phyloP scores from a whole-genome alignment of 2,329 filamentous ascomycete genomes.

The Xylaria sp. region DNA sequence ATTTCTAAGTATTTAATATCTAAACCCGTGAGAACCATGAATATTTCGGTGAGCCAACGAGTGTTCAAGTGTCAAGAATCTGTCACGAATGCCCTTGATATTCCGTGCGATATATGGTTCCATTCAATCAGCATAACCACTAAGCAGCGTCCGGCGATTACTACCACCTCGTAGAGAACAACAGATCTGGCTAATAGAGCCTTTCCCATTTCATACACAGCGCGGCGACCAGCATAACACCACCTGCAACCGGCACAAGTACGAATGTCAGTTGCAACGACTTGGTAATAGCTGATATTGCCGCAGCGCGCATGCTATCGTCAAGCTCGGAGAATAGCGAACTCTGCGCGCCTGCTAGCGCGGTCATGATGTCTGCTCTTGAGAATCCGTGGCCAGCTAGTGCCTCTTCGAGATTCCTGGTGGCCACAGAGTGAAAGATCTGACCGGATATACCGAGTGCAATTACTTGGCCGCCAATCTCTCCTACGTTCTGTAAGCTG shows the following conservation, averaged over 20 bases:
- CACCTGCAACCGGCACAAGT: conserved; percentile 30
- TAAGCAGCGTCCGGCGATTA: neutral
- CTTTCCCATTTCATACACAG: conserved; percentile 7
- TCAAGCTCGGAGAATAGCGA: conserved; percentile 45
- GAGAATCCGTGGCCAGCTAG: conserved; percentile 45
- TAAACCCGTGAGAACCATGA: neutral
- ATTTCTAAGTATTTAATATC: neutral
- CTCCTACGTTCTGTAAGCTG: conserved; percentile 33
- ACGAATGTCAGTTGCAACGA: conserved; percentile 27
- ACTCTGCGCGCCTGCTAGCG: conserved; percentile 49
- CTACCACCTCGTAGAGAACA: neutral
- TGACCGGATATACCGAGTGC: conserved; percentile 33
- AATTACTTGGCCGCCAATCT: conserved; percentile 34
- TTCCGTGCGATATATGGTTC: too few relatives aligned
- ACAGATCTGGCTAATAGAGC: neutral
- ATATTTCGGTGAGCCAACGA: too few relatives aligned
- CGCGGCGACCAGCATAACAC: conserved; percentile 39
- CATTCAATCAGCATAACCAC: neutral
- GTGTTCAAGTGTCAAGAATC: neutral
- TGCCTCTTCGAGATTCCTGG: conserved; percentile 38
- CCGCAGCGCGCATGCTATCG: conserved; percentile 41
- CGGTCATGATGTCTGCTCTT: conserved; percentile 45
- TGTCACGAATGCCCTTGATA: neutral
- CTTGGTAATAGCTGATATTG: conserved; percentile 48
- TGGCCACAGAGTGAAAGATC: conserved; percentile 37